Evolutionary conservation across 2,329 filamentous ascomycete species (phyloP).

Genomic region (Nemania diffusa): DNA sequence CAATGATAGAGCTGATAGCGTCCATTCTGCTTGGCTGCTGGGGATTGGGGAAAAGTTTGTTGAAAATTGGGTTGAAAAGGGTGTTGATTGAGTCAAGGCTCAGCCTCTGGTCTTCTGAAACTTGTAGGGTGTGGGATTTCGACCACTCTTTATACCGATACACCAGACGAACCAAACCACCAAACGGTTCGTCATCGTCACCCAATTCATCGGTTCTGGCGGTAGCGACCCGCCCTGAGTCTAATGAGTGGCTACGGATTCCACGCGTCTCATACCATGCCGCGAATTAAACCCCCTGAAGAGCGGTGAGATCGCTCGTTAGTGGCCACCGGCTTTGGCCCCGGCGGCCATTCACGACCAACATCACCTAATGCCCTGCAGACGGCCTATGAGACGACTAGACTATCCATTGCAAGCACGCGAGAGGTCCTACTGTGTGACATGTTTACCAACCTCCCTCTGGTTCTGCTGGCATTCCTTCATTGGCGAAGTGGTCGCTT

Average conservation of each 20-base stretch:
- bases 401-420: conserved; percentile 1
- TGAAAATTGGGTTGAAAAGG: conserved; percentile 25
- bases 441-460: conserved; percentile 19
- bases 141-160: conserved; percentile 33
- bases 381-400: conserved; percentile 16
- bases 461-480: conserved; percentile 27
- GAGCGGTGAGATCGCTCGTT: conserved; percentile 28
- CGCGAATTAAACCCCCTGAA: conserved; percentile 15
- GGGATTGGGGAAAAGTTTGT: conserved; percentile 13
- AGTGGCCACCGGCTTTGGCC: conserved; percentile 9
- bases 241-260: background rate
- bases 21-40: conserved; percentile 37
- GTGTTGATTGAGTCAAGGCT: conserved; percentile 36
- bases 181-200: conserved; percentile 16
- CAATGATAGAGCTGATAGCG: conserved; percentile 33
- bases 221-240: background rate
- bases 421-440: conserved; percentile 2
- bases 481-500: conserved; percentile 27
- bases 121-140: conserved; percentile 31
- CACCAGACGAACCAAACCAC: too few species aligned
- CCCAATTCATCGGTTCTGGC: conserved; percentile 6
- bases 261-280: conserved; percentile 14
- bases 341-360: background rate
- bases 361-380: background rate
- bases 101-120: conserved; percentile 32